Base-by-base conservation (phyloP, 495 filamentous ascomycete genomes). In the Choiromyces venosus region DNA sequence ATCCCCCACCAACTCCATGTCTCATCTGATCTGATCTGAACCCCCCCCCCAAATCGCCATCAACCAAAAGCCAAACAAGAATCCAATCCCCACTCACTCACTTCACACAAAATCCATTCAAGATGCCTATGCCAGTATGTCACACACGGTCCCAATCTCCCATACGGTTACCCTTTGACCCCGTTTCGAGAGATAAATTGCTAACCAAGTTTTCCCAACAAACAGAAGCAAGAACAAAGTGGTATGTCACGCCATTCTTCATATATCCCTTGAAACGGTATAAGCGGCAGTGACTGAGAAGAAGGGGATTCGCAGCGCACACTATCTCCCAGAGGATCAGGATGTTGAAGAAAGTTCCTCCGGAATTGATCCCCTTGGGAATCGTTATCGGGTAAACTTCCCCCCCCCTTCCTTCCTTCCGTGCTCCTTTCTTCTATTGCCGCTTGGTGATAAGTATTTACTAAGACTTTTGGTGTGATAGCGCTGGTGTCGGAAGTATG, bases 271-370 rank as follows among this genome's bases (percentile, higher is more conserved):
- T 42, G 35, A n/a, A 38, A 40, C 46, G n/a, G 44, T n/a, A 29
- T 42, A 4, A 29, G 21, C 16, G 14, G 33, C 37, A 46, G 52
- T 66, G 42, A 39, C 33, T n/a, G 70, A 44, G 44, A 46, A n/a
- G 5, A n/a, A 9, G 25, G 35, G 33, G 38, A 9, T 33, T 37
- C 16, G 42, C 79, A 99, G 95, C 92, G 82, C 95, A 98, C 86
- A 98, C 95, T 73, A 90, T 99, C 85, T 97, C 95, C 66, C 95
- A 99, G 86, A 91, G 96, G 79, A 86, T 99, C 74, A 90, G 95
- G 79, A 88, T 86, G 75, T 84, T 97, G 73, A 93, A 91, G 88
- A 89, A 88, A 85, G 89, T 97, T 81, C 95, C 95, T 73, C 89
- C 94, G 67, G 95, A 99, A 87, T 87, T 99, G 88, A 89, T 94